Conservation (phyloP, 1,284 basidiomycete genomes). For the Vanrija sp. region DNA sequence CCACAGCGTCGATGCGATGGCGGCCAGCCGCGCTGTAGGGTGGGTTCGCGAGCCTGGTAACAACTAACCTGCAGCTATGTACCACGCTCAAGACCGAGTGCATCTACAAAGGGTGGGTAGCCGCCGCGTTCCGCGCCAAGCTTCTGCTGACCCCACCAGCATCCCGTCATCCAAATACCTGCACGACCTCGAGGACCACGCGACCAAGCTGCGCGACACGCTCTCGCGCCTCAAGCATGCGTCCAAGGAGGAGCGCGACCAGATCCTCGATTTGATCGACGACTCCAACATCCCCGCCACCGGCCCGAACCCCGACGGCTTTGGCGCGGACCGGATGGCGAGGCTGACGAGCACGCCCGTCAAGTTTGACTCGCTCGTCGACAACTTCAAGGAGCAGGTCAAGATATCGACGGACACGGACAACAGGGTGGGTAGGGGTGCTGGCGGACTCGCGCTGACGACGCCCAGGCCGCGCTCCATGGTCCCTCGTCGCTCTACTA, state of each 20-base stretch:
- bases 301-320: not conserved
- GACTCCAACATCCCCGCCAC: no score
- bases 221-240: not conserved
- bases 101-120: not conserved
- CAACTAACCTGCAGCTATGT: not conserved
- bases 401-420: not conserved
- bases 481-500: constrained; percentile 5
- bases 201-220: not conserved
- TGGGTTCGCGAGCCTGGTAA: not conserved
- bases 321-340: not conserved
- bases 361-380: not conserved
- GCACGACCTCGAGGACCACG: not conserved
- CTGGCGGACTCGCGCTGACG: no score
- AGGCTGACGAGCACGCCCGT: no score
- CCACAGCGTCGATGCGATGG: constrained; percentile 1
- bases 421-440: not conserved
- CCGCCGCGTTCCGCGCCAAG: no score
- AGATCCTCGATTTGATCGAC: not conserved
- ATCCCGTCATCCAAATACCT: not conserved
- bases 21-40: not conserved
- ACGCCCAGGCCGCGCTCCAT: not conserved
- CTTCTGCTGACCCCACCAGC: not conserved
- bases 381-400: not conserved
- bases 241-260: not conserved
- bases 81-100: not conserved